Evolutionary conservation across 208 protist genomes (phyloP), one percentile per base, ranked within the genome.

Genomic region (Trypanosoma brucei): DNA sequence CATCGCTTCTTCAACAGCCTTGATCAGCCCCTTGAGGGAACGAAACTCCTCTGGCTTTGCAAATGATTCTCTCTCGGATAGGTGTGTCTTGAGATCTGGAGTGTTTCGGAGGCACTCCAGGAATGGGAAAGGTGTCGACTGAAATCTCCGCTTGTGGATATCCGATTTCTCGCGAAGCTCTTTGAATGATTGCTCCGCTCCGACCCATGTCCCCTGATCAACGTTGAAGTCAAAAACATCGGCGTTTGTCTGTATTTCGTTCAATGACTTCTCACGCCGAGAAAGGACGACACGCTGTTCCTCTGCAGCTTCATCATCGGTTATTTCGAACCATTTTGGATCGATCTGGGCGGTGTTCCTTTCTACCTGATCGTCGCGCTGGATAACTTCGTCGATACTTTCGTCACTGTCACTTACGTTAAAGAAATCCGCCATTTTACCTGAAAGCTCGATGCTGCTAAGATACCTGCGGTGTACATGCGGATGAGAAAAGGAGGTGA

Each of bases 281-380:
- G 84, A 79, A 6, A 88, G 75, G 52, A 88, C 75, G 44, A 70
- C 65, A n/a, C 62, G 57, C 38, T 70, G 52, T 53, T 86, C 88
- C 50, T 88, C 79, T 37, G 75, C 76, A 55, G 88, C 82, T 33
- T 91, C 86, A 40, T 87, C 83, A 56, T 92, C 83, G 40, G 85
- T 88, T 45, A 78, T 51, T 56, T 86, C 79, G 67, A 88, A 85
- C 87, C 87, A 93, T 63, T 75, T 78, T 9, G 82, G 62, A 59
- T 84, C 75, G 58, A 87, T 84, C 42, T 88, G 75, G 35, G 78
- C 78, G n/a, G 72, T 44, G 38, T 72, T 73, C 8, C 77, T 76
- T 53, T 86, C 78, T 37, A 73, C 65, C 31, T 76, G 59, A 31
- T 84, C 33, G 65, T 75, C 78, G 6, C 58, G 52, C 52, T 55